phyloP scores from a whole-genome alignment of 2,329 filamentous ascomycete species.

The Pseudogymnoascus sp. region DNA sequence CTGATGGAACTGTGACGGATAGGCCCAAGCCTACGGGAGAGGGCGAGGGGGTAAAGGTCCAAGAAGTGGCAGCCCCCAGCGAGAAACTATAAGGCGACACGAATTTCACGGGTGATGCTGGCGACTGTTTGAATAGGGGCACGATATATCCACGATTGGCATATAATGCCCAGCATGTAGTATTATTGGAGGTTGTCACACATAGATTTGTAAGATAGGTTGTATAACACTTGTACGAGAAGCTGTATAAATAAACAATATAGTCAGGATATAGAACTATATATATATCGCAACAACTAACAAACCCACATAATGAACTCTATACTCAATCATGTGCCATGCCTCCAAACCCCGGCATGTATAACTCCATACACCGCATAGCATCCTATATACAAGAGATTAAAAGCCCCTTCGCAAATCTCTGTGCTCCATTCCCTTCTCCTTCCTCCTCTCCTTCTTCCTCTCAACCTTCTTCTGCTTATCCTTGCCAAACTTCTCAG shows the following conservation, averaged over 20 bases:
- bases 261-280: slow-evolving; percentile 11
- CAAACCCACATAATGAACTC: slow-evolving; percentile 4
- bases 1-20: slow-evolving; percentile 43
- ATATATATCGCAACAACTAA: background rate
- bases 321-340: background rate
- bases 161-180: background rate
- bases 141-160: background rate
- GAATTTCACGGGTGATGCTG: background rate
- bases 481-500: slow-evolving; percentile 68
- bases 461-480: slow-evolving; percentile 80
- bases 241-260: slow-evolving; percentile 5
- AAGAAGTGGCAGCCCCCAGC: background rate
- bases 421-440: slow-evolving; percentile 66
- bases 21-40: slow-evolving; percentile 11
- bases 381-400: background rate
- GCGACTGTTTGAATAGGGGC: slow-evolving; percentile 2
- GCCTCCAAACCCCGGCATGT: background rate
- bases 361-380: slow-evolving; percentile 7
- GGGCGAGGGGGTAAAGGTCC: background rate
- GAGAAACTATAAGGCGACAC: background rate
- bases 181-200: background rate
- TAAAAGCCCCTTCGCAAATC: slow-evolving; percentile 44
- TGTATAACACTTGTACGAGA: slow-evolving; percentile 6
- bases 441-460: slow-evolving; percentile 78
- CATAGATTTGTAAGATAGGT: slow-evolving; percentile 5